Base-by-base conservation (phyloP, 2,329 filamentous ascomycete species). In the Curvularia sp. region DNA sequence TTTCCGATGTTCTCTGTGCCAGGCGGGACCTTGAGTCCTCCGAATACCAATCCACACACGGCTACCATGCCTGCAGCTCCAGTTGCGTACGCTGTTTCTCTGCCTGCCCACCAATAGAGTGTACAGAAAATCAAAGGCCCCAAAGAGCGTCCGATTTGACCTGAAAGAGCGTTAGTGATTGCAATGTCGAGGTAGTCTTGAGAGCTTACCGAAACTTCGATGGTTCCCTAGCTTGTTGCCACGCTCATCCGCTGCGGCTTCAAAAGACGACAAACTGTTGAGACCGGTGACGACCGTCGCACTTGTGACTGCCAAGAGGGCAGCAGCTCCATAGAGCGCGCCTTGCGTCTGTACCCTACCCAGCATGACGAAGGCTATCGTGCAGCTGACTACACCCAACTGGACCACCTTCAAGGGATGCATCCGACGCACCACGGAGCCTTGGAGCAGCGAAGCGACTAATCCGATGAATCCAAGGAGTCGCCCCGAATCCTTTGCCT, bases 21-120 rank as follows among this genome's bases (percentile, higher is more conserved):
- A 12, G 77, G 75, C 3, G 91, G 91, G 20, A 88, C 83, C 79
- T 89, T 91, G 62, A 97, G 78, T 0, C 85, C 86, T 20, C 85
- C 83, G 74, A 96, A 90, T 0, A 90, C 92, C 24, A 92, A 78
- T 10, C 83, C 83, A 44, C 85, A 84, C 10, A 98, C 93, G 1
- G 83, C 86, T 5, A 90, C 77, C 81, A 98, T 96, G 5, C 92
- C 93, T 12, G 86, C 83, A 0, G 92, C 90, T 4, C 95, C 95
- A 68, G 92, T 84, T 1, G 82, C 83, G 77, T 98, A 99, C 2
- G 95, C 95, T 10, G 88, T 84, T 73, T 96, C 90, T 47, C 95
- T 84, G 0, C 95, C 95, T 6, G 92, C 93, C 95, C 95, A 99
- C 95, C 95, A 99, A 80, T 99, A 99, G 55, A 99, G 82, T 49